These are phyloP conservation scores for Malus domestica DNA, from an alignment of 306 rosid species.

Conservation along the genomic window ASM211411v1 NC_041804.1:260001-260500, in stretches of 20 bases:
- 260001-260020: conserved; percentile 68
- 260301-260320: too few species aligned
- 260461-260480: conserved; percentile 84
- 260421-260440: conserved; percentile 55
- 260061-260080: conserved; percentile 30
- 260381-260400: conserved; percentile 39
- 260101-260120: background rate
- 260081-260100: background rate
- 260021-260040: conserved; percentile 69
- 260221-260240: conserved; percentile 79
- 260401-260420: conserved; percentile 77
- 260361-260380: background rate
- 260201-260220: conserved; percentile 88
- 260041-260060: conserved; percentile 61
- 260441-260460: conserved; percentile 69
- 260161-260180: conserved; percentile 58
- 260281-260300: background rate
- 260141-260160: conserved; percentile 28
- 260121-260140: background rate
- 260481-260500: conserved; percentile 87
- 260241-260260: conserved; percentile 65
- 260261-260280: background rate
- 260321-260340: background rate
- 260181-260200: conserved; percentile 41
- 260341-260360: background rate